These are phyloP conservation scores for Hibiscus trionum DNA, from an alignment of 345 rosid species.

Conservation along the genomic window DNA sequence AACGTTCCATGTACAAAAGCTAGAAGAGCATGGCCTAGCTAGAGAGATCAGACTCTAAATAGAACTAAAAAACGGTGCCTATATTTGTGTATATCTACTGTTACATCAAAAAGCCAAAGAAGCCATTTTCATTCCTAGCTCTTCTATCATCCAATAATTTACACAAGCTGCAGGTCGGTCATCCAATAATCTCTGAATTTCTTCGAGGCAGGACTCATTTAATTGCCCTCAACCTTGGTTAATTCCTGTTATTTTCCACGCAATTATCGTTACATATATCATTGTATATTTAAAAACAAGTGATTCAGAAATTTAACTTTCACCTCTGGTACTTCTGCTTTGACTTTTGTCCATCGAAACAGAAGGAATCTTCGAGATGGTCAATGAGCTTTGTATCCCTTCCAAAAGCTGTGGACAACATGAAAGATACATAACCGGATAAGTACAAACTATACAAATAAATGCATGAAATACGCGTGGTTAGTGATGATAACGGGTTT, in stretches of 20 bases:
- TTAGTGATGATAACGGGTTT: too few relatives aligned
- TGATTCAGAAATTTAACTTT: too few relatives aligned
- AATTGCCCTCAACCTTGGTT: constrained; percentile 38
- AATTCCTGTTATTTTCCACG: constrained; percentile 41
- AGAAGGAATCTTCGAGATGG: constrained; percentile 70
- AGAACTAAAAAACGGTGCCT: constrained; percentile 27
- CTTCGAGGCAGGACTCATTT: constrained; percentile 12
- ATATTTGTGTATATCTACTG: constrained; percentile 25
- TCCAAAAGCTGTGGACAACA: constrained; percentile 58
- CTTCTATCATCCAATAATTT: constrained; percentile 27
- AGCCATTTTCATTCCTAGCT: constrained; percentile 32
- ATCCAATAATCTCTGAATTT: constrained; percentile 11
- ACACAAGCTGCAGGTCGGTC: constrained; percentile 24
- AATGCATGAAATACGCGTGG: neutral
- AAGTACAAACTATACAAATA: too few relatives aligned
- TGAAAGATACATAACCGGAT: neutral
- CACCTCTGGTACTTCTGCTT: too few relatives aligned
- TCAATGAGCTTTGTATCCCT: constrained; percentile 90
- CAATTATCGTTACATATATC: constrained; percentile 13
- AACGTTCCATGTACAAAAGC: constrained; percentile 31
- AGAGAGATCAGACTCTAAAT: constrained; percentile 18
- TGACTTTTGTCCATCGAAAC: constrained; percentile 4
- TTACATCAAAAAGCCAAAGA: constrained; percentile 30
- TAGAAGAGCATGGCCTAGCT: constrained; percentile 24
- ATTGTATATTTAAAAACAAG: neutral